Base-by-base conservation (phyloP, 768 basidiomycete species). In the Lactarius trivialis region DNA sequence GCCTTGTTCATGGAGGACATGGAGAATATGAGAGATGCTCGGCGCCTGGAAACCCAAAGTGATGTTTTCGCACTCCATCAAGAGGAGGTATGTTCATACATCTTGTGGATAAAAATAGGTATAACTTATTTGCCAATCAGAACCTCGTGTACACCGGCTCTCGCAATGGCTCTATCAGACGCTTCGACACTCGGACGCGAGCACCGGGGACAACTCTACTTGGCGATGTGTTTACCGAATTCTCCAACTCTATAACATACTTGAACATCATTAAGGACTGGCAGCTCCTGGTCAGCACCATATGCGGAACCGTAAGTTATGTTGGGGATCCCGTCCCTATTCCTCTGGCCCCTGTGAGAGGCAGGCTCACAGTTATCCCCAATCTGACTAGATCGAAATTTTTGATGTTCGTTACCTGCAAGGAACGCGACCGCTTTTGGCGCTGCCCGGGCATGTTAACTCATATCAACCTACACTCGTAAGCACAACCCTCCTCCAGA, bases 61-160 rank as follows among this genome's bases (percentile, higher is more conserved):
- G 86, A 88, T 67, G 83, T 88, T 0, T 82, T 89, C 65, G 72
- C 86, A 3, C 72, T 88, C n/a, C 70, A 76, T 52, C 84, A 84
- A 67, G 70, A 76, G 52, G 72, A 79, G 55, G 86, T 86, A 45
- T 6, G 76, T 68, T 8, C 9, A 28, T 57, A 19, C 28, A 26
- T 28, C 12, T 8, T 30, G 24, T 26, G 21, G 33, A 60, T 6
- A 48, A 33, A 7, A 45, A 28, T 28, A 30, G 21, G 33, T 19
- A 49, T 37, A 24, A 56, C n/a, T 19, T 45, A 15, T 26, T 19
- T 33, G n/a, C 28, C 30, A 28, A 45, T 7, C 39, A 71, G 68
- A 37, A 55, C 36, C 50, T 65, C 17, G 61, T 71, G 21, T 68
- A 66, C 37, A 57, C 68, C 17, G 69, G 68, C 34, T 0, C 80